Conservation (phyloP, 331 rosid species). For the Saraca asoca region DNA sequence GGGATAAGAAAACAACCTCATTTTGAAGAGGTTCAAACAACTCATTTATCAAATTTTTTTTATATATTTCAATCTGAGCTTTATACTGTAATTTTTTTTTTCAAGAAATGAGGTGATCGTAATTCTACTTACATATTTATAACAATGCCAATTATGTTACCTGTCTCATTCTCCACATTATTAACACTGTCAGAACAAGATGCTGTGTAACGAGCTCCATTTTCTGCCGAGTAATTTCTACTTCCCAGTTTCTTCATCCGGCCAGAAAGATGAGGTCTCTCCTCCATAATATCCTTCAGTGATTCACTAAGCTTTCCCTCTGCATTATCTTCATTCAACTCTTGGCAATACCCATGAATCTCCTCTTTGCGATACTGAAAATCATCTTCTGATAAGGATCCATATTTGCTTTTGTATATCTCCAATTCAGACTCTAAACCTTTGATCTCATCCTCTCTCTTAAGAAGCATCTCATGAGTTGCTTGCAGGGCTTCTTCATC, state of each 20-base stretch:
- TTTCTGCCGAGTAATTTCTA: constrained; percentile 38
- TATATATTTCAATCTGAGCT: no score
- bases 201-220: constrained; percentile 31
- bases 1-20: no score
- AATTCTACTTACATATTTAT: background rate
- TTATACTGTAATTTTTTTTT: no score
- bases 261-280: constrained; percentile 52
- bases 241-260: constrained; percentile 49
- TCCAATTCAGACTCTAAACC: constrained; percentile 59
- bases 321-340: constrained; percentile 32
- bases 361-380: constrained; percentile 29
- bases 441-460: constrained; percentile 67
- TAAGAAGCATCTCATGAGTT: constrained; percentile 57
- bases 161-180: constrained; percentile 48
- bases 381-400: constrained; percentile 42
- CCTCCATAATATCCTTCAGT: constrained; percentile 48
- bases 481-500: constrained; percentile 81
- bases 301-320: constrained; percentile 35
- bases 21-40: no score
- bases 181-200: constrained; percentile 30
- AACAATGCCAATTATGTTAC: constrained; percentile 33
- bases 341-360: constrained; percentile 32
- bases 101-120: no score
- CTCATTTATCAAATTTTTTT: no score
- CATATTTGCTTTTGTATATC: constrained; percentile 58